Evolutionary conservation across 768 basidiomycete genomes (phyloP).

Genomic region (Clitopilus hobsonii): DNA sequence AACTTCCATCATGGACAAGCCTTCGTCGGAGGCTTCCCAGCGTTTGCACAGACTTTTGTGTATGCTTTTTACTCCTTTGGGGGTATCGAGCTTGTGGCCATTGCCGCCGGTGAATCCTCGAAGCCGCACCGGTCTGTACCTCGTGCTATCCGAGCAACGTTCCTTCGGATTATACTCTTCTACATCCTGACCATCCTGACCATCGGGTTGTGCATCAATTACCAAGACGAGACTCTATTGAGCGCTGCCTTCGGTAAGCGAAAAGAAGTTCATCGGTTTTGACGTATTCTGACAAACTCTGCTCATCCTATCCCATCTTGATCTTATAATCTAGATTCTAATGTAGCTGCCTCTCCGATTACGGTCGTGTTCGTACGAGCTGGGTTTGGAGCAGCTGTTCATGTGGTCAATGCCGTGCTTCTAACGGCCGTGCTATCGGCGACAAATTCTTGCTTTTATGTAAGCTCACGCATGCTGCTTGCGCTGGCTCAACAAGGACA

Average conservation of each 20-base stretch:
- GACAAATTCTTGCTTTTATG: slow-evolving; percentile 64
- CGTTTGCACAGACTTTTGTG: slow-evolving; percentile 56
- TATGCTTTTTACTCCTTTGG: slow-evolving; percentile 70
- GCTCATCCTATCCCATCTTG: background rate
- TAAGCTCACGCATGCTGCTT: slow-evolving; percentile 55
- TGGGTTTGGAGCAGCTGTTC: slow-evolving; percentile 55
- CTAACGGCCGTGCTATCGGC: slow-evolving; percentile 63
- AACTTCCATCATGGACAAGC: slow-evolving; percentile 48
- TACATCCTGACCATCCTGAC: slow-evolving; percentile 61
- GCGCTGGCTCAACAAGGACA: slow-evolving; percentile 62
- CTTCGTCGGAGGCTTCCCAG: slow-evolving; percentile 47
- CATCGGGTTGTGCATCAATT: slow-evolving; percentile 63
- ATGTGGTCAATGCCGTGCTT: slow-evolving; percentile 64
- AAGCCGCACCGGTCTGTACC: slow-evolving; percentile 62
- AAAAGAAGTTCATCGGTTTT: background rate
- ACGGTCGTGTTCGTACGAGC: slow-evolving; percentile 62
- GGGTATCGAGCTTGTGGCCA: slow-evolving; percentile 64
- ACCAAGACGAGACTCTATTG: slow-evolving; percentile 48
- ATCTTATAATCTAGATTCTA: slow-evolving; percentile 29
- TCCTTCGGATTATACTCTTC: slow-evolving; percentile 61
- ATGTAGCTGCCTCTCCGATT: slow-evolving; percentile 55
- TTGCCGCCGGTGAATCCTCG: slow-evolving; percentile 69
- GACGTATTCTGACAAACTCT: background rate
- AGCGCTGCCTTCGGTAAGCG: slow-evolving; percentile 37
- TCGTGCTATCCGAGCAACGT: slow-evolving; percentile 62